Percentiles rank a stretch among this genome's conserved stretches.
Conservation (phyloP, 2,329 filamentous ascomycete species). For the Botryotinia globosa region DNA sequence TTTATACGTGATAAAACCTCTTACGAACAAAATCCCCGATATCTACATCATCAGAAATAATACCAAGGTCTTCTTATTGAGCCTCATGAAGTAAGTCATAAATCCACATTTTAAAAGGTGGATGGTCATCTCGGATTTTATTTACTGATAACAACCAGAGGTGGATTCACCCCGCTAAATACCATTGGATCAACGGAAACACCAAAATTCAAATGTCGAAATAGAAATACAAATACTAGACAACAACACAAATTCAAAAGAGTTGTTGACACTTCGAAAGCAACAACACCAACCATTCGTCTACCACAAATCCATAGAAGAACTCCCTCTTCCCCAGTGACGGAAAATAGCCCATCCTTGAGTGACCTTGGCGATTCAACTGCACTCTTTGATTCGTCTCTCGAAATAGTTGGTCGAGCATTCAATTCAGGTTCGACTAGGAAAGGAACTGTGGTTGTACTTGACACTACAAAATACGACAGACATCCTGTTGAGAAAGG, state of each 20-base stretch:
- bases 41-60: background rate
- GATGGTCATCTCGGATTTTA: background rate
- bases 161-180: slow-evolving; percentile 21
- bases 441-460: slow-evolving; percentile 27
- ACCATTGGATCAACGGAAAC: slow-evolving; percentile 21
- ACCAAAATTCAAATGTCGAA: slow-evolving; percentile 17
- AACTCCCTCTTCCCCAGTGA: background rate
- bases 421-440: slow-evolving; percentile 23
- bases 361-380: slow-evolving; percentile 38
- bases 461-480: slow-evolving; percentile 22
- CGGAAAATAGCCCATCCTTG: slow-evolving; percentile 24
- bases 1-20: background rate
- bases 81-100: slow-evolving; percentile 19
- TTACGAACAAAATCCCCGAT: background rate
- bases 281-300: background rate
- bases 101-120: background rate
- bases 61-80: background rate
- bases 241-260: slow-evolving; percentile 7
- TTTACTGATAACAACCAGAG: slow-evolving; percentile 17
- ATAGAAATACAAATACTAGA: slow-evolving; percentile 1
- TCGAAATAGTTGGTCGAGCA: slow-evolving; percentile 13
- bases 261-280: background rate
- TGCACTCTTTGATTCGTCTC: slow-evolving; percentile 33
- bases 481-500: background rate
- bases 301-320: slow-evolving; percentile 1